Conservation (phyloP, 345 rosid species). For the Pelargonium nanum region DNA sequence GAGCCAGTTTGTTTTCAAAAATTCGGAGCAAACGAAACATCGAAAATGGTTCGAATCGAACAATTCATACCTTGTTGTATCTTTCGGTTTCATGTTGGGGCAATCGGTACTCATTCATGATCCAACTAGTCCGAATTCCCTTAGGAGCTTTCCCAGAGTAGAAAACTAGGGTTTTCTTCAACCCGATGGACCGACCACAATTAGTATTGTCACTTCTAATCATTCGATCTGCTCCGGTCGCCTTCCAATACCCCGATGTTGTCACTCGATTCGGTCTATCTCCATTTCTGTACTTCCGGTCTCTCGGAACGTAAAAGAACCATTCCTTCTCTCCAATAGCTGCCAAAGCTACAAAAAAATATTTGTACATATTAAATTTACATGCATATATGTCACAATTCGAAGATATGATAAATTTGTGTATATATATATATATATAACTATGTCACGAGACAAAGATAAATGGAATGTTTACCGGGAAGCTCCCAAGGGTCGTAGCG, state of each 20-base stretch:
- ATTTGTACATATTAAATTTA: not conserved
- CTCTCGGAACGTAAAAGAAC: constrained; percentile 97
- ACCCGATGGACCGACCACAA: constrained; percentile 62
- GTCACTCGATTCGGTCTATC: constrained; percentile 96
- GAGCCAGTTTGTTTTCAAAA: not conserved
- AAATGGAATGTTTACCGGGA: constrained; percentile 53
- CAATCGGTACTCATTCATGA: constrained; percentile 98
- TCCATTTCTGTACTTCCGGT: constrained; percentile 86
- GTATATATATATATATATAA: not conserved
- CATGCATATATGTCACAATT: too few species aligned
- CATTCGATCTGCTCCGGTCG: constrained; percentile 98
- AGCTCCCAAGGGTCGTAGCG: constrained; percentile 99
- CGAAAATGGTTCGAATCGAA: not conserved
- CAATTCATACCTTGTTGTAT: constrained; percentile 62
- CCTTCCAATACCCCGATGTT: constrained; percentile 97
- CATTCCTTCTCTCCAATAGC: constrained; percentile 99
- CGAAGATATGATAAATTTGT: not conserved
- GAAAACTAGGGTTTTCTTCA: constrained; percentile 99
- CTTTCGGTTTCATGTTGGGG: constrained; percentile 92
- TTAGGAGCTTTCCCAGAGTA: constrained; percentile 98
- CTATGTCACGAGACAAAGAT: not conserved
- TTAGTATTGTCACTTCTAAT: constrained; percentile 60
- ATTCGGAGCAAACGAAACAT: not conserved
- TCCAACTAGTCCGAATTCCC: constrained; percentile 96
- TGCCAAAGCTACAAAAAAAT: constrained; percentile 52